Evolutionary conservation across 108 stramenopile species (phyloP).

Genomic region (Fistulifera solaris): DNA sequence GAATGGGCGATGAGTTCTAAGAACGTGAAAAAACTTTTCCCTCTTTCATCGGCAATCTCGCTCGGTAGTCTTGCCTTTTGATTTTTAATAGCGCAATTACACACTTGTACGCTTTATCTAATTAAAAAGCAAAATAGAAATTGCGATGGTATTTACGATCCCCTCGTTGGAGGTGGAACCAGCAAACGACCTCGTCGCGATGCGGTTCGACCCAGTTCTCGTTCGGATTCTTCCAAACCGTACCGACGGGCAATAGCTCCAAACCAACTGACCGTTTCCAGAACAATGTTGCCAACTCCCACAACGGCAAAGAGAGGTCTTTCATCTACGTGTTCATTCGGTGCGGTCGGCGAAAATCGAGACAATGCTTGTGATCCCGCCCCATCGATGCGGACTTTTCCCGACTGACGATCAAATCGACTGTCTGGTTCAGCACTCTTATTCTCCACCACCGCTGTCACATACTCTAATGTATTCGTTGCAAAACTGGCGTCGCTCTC

Average conservation of each 20-base stretch:
- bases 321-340: slow-evolving; percentile 1
- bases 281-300: slow-evolving; percentile 39
- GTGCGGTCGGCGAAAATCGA: slow-evolving; percentile 33
- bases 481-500: slow-evolving; percentile 2
- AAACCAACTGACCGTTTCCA: slow-evolving; percentile 81
- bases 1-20: slow-evolving; percentile 47
- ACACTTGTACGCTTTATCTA: neutral
- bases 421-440: slow-evolving; percentile 80
- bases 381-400: slow-evolving; percentile 75
- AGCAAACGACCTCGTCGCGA: slow-evolving; percentile 27
- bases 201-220: slow-evolving; percentile 49
- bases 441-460: slow-evolving; percentile 63
- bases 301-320: slow-evolving; percentile 56
- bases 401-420: slow-evolving; percentile 58
- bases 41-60: neutral
- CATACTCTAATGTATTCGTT: slow-evolving; percentile 24
- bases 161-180: no score
- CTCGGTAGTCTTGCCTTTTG: neutral
- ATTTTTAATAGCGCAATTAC: neutral
- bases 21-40: neutral
- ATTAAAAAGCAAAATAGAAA: neutral
- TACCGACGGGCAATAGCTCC: slow-evolving; percentile 82
- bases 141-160: neutral
- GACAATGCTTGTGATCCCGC: slow-evolving; percentile 69
- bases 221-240: slow-evolving; percentile 54